Conservation (phyloP, 345 rosid genomes). For the Aquilaria malaccensis region DNA sequence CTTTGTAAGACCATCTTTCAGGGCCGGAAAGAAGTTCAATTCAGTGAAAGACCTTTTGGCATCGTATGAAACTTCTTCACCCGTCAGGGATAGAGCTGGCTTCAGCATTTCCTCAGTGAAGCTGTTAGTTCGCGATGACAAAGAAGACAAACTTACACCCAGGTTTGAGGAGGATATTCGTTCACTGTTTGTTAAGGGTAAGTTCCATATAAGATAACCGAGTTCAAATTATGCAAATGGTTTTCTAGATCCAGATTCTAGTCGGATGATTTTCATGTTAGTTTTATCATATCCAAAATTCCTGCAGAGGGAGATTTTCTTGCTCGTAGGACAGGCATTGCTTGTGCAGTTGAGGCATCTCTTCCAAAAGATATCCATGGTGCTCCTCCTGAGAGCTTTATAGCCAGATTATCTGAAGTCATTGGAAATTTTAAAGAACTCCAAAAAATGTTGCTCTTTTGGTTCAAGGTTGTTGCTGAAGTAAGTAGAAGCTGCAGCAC, state of each 20-base stretch:
- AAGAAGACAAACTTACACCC: constrained; percentile 60
- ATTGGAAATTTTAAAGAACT: constrained; percentile 80
- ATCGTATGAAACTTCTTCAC: constrained; percentile 75
- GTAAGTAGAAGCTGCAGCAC: constrained; percentile 36
- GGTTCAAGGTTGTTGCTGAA: constrained; percentile 76
- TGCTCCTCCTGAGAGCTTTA: constrained; percentile 69
- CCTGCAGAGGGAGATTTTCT: constrained; percentile 78
- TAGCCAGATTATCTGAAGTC: constrained; percentile 86
- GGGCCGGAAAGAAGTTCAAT: constrained; percentile 60
- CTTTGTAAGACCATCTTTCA: constrained; percentile 19
- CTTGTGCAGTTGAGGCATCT: constrained; percentile 26
- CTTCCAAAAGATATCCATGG: constrained; percentile 82
- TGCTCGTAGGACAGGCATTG: constrained; percentile 49
- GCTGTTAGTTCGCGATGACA: constrained; percentile 85
- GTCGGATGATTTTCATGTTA: constrained; percentile 43
- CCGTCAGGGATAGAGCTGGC: constrained; percentile 69
- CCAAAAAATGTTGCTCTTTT: constrained; percentile 71
- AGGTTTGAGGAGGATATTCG: constrained; percentile 58
- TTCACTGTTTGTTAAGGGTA: constrained; percentile 67
- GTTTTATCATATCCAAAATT: constrained; percentile 65
- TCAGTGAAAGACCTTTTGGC: constrained; percentile 75
- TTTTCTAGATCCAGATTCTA: constrained; percentile 13
- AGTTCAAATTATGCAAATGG: background rate
- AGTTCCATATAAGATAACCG: constrained; percentile 2
- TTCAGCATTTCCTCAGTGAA: constrained; percentile 83